A percentile compares a stretch with the other conserved stretches of the same genome.
These are phyloP conservation scores for Akanthomyces muscarius DNA, from an alignment of 2,329 filamentous ascomycete genomes.

Conservation along the genomic window DNA sequence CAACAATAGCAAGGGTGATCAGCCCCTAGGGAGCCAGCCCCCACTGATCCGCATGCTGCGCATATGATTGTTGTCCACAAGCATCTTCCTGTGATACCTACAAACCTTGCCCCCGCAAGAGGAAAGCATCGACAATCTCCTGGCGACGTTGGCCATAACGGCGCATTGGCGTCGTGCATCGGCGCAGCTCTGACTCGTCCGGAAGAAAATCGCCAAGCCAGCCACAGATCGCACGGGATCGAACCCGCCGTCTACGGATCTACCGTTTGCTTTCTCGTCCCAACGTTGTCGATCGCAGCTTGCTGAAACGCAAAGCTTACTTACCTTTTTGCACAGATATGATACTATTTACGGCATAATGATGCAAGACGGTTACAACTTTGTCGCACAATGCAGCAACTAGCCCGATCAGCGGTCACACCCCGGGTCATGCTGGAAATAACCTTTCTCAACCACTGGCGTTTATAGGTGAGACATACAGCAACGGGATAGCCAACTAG, in stretches of 20 bases:
- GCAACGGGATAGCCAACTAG: too few relatives aligned
- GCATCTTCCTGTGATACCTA: too few relatives aligned
- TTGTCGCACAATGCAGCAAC: not conserved
- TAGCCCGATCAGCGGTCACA: not conserved
- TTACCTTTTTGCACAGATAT: not conserved
- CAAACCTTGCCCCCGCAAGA: too few relatives aligned
- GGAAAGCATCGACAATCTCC: not conserved
- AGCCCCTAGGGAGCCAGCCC: too few relatives aligned
- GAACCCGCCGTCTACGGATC: not conserved
- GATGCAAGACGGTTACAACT: too few relatives aligned
- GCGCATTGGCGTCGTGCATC: not conserved
- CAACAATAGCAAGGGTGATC: too few relatives aligned
- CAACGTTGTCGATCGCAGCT: not conserved
- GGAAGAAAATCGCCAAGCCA: not conserved
- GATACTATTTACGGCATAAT: not conserved
- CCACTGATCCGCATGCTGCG: too few relatives aligned
- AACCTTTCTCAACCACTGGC: not conserved
- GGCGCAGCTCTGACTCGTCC: not conserved
- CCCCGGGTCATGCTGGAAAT: not conserved
- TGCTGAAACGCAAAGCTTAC: too few relatives aligned
- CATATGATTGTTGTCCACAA: too few relatives aligned
- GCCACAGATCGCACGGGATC: not conserved
- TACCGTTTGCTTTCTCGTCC: too few relatives aligned
- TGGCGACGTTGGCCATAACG: not conserved
- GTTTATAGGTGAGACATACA: not conserved